Percentiles rank a stretch among this genome's conserved stretches.
Conservation (phyloP, 2,329 filamentous ascomycete genomes). For the Colletotrichum navitas region DNA sequence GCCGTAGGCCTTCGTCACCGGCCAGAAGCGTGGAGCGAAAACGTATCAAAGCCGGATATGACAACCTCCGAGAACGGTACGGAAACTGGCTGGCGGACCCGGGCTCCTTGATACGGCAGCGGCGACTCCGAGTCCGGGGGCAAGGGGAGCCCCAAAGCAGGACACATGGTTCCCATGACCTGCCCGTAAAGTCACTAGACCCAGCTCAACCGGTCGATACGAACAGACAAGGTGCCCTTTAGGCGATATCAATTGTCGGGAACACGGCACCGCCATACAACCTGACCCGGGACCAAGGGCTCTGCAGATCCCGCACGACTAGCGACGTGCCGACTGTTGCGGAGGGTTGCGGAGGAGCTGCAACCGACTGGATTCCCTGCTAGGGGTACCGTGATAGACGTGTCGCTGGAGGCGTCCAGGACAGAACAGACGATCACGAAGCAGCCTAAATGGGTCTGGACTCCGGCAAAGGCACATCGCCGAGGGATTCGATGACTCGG, state of each 20-base stretch:
- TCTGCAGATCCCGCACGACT: not conserved
- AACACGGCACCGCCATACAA: not conserved
- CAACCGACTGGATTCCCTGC: no score
- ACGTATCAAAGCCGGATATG: not conserved
- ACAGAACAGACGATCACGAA: not conserved
- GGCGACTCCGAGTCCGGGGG: constrained; percentile 16
- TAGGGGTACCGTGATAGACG: not conserved
- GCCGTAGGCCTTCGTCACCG: not conserved
- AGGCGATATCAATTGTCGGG: not conserved
- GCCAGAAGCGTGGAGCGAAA: not conserved
- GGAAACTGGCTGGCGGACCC: constrained; percentile 9
- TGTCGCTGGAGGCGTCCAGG: not conserved
- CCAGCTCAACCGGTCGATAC: not conserved
- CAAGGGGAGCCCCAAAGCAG: not conserved
- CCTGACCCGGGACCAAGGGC: not conserved
- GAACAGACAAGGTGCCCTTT: not conserved
- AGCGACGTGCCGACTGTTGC: not conserved
- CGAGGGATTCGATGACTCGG: not conserved
- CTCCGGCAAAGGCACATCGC: not conserved
- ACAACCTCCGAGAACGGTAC: not conserved
- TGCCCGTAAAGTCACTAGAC: constrained; percentile 3
- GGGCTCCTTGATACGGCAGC: constrained; percentile 8
- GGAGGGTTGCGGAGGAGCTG: not conserved
- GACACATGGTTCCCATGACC: constrained; percentile 17
- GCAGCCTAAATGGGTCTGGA: not conserved